Evolutionary conservation across 768 basidiomycete genomes (phyloP).

Genomic region (Clavulina sp.): DNA sequence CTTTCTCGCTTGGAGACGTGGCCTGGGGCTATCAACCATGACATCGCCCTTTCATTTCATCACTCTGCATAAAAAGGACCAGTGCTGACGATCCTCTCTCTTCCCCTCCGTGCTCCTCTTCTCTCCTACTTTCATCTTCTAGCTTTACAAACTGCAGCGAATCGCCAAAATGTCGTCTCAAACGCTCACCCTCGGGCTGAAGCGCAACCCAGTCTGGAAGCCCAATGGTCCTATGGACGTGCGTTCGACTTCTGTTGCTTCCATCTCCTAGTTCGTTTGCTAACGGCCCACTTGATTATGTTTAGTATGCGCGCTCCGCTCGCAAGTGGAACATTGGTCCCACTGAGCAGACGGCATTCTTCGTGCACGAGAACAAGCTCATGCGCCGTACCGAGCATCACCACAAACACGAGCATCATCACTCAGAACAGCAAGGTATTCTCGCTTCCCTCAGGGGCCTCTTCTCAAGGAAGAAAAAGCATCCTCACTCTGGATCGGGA

Average conservation of each 20-base stretch:
- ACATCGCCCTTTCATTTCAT: too few relatives aligned
- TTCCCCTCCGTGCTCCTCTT: too few relatives aligned
- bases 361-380: not conserved
- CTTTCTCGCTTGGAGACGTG: too few relatives aligned
- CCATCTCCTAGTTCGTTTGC: not conserved
- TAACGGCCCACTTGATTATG: not conserved
- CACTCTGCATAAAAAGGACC: too few relatives aligned
- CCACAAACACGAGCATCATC: not conserved
- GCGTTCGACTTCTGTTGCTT: not conserved
- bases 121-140: too few relatives aligned
- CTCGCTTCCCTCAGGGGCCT: not conserved
- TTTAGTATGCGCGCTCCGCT: not conserved
- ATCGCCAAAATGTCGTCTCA: too few relatives aligned
- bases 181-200: not conserved
- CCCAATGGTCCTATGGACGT: not conserved
- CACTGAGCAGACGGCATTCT: not conserved
- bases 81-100: too few relatives aligned
- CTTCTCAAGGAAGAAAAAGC: not conserved
- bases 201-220: not conserved
- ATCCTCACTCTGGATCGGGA: not conserved
- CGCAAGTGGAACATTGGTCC: not conserved
- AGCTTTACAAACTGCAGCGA: too few relatives aligned
- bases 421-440: not conserved
- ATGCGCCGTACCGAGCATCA: not conserved
- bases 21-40: too few relatives aligned